These are phyloP conservation scores for Trypanosoma platydactyli DNA, from an alignment of 208 protist species.

Conservation along the genomic window DNA sequence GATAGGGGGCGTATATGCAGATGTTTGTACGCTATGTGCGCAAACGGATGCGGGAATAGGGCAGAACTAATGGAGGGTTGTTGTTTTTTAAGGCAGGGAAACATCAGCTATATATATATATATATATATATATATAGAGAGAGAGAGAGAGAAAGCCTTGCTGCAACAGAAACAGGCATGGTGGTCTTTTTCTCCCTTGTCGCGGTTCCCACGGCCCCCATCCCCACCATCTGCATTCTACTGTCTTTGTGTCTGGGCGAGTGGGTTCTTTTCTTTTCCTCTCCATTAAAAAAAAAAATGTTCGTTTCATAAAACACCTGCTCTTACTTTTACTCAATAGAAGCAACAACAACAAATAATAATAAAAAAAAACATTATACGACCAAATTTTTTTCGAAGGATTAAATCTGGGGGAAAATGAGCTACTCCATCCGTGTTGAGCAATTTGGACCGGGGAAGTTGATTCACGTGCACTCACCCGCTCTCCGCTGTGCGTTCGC, in stretches of 20 bases:
- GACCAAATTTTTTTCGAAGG: neutral
- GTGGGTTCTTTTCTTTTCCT: neutral
- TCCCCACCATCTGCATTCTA: neutral
- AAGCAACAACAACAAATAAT: too few relatives aligned
- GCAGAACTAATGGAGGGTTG: neutral
- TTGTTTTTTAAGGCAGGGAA: neutral
- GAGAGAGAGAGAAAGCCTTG: too few relatives aligned
- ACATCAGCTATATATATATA: too few relatives aligned
- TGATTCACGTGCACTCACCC: slow-evolving; percentile 43
- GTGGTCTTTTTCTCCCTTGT: too few relatives aligned
- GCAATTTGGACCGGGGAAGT: slow-evolving; percentile 41
- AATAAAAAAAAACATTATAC: slow-evolving; percentile 9
- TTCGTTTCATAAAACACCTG: too few relatives aligned
- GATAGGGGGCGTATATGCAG: too few relatives aligned
- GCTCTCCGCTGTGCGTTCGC: slow-evolving; percentile 40
- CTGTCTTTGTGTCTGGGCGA: neutral
- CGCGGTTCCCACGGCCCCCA: neutral
- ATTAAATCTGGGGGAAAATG: slow-evolving; percentile 7
- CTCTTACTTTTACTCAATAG: too few relatives aligned
- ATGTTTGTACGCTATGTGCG: too few relatives aligned
- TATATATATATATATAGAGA: too few relatives aligned
- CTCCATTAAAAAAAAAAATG: too few relatives aligned
- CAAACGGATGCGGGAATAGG: neutral
- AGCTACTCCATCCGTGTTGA: slow-evolving; percentile 32
- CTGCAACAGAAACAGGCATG: too few relatives aligned